Conservation (phyloP, 2,329 filamentous ascomycete genomes). For the Aureobasidium sp. region DNA sequence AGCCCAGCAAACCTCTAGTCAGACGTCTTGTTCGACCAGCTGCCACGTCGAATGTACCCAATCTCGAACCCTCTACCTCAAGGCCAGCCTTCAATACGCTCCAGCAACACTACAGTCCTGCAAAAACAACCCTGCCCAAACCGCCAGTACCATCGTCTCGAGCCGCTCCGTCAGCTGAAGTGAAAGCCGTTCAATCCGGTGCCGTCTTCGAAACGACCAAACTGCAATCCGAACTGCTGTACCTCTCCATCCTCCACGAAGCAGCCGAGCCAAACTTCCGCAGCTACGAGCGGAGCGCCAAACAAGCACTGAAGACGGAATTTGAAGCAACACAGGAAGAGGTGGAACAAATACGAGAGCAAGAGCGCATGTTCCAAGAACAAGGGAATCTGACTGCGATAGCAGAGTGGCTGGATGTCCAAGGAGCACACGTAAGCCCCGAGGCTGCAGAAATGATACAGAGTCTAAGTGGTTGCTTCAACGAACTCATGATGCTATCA, state of each 20-base stretch:
- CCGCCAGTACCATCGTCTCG: slow-evolving; percentile 43
- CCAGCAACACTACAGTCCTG: slow-evolving; percentile 60
- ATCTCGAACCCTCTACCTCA: background rate
- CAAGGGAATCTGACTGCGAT: slow-evolving; percentile 46
- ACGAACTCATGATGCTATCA: slow-evolving; percentile 50
- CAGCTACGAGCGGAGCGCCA: slow-evolving; percentile 51
- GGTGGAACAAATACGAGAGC: slow-evolving; percentile 14
- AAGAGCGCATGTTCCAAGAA: slow-evolving; percentile 26
- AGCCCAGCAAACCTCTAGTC: background rate
- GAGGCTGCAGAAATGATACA: slow-evolving; percentile 25
- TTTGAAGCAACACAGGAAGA: slow-evolving; percentile 28
- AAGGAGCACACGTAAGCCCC: slow-evolving; percentile 35
- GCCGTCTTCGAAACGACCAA: slow-evolving; percentile 28
- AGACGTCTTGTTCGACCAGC: background rate
- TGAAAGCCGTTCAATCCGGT: slow-evolving; percentile 49
- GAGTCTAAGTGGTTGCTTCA: slow-evolving; percentile 48
- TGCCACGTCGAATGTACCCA: background rate
- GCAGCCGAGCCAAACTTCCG: slow-evolving; percentile 37
- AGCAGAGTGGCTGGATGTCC: slow-evolving; percentile 40
- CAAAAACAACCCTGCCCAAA: slow-evolving; percentile 53
- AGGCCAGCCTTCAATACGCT: slow-evolving; percentile 53
- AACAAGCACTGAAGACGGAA: slow-evolving; percentile 22
- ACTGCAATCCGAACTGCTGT: slow-evolving; percentile 54
- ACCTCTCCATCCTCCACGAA: slow-evolving; percentile 56
- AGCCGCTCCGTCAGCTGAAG: slow-evolving; percentile 51